Percentiles rank a stretch among this genome's conserved stretches.
Conservation (phyloP, 345 rosid genomes). For the Aquilaria malaccensis region DNA sequence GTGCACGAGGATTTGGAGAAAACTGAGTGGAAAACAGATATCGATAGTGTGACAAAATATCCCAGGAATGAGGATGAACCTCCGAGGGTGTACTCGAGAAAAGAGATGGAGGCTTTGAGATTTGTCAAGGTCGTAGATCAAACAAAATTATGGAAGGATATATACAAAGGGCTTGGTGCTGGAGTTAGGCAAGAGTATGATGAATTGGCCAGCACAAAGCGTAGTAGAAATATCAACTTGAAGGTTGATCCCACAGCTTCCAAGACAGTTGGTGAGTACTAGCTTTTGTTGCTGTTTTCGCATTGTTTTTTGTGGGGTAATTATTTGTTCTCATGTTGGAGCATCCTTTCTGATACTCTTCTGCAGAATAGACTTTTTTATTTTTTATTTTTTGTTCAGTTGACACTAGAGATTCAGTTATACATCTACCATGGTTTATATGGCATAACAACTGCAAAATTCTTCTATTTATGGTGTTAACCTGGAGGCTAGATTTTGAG, state of each 20-base stretch:
- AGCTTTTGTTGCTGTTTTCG: slow-evolving; percentile 24
- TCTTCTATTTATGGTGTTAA: no score
- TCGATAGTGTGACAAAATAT: slow-evolving; percentile 17
- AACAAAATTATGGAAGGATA: slow-evolving; percentile 50
- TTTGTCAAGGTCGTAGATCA: slow-evolving; percentile 50
- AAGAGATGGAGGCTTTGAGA: slow-evolving; percentile 71
- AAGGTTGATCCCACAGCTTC: slow-evolving; percentile 20
- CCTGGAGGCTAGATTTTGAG: no score
- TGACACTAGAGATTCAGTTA: neutral
- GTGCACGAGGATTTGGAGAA: slow-evolving; percentile 14
- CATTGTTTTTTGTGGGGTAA: neutral
- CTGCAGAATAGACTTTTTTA: neutral
- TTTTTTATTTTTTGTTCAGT: neutral
- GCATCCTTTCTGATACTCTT: neutral
- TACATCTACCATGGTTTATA: no score
- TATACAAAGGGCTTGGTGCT: slow-evolving; percentile 45
- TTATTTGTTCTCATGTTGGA: neutral
- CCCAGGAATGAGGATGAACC: slow-evolving; percentile 12
- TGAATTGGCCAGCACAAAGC: slow-evolving; percentile 36
- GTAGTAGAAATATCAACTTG: slow-evolving; percentile 25
- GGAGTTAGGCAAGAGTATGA: slow-evolving; percentile 45
- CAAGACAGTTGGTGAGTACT: slow-evolving; percentile 5
- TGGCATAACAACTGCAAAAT: no score
- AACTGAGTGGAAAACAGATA: slow-evolving; percentile 13
- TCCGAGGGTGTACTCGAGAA: slow-evolving; percentile 40